These are phyloP conservation scores for Exophiala xenobiotica DNA, from an alignment of 2,329 filamentous ascomycete species.

Conservation along the genomic window DNA sequence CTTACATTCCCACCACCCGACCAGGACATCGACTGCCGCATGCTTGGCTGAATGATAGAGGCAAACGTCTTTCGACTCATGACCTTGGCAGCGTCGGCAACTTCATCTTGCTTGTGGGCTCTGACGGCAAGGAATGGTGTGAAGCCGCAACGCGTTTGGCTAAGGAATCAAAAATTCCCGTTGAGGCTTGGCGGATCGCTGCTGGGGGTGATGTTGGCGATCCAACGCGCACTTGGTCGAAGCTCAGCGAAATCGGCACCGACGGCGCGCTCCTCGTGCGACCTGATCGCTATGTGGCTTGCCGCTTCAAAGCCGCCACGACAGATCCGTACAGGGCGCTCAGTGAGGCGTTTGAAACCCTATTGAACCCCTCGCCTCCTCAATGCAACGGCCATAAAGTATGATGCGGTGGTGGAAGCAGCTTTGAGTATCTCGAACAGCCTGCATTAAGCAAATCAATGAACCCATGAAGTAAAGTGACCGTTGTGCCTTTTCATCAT, in stretches of 20 bases:
- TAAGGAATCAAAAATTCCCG: not conserved
- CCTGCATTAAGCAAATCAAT: too few relatives aligned
- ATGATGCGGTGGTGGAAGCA: too few relatives aligned
- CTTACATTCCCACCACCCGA: not conserved
- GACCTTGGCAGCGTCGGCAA: not conserved
- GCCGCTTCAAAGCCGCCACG: not conserved
- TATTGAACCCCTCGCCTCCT: not conserved
- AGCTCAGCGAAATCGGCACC: not conserved
- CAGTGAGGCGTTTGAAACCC: not conserved
- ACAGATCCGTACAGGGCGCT: not conserved
- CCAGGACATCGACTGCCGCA: conserved; percentile 4
- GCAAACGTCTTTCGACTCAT: not conserved
- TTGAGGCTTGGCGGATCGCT: not conserved
- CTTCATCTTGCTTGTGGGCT: not conserved
- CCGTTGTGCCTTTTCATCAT: too few relatives aligned
- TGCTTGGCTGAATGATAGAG: not conserved
- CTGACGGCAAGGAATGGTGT: not conserved
- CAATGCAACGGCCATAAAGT: not conserved
- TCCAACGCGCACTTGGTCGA: not conserved
- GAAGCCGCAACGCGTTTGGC: not conserved
- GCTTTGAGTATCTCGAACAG: too few relatives aligned
- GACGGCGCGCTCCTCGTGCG: not conserved
- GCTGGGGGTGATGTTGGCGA: not conserved
- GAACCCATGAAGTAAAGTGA: too few relatives aligned
- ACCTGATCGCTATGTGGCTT: not conserved